These are phyloP conservation scores for Saccharomyces uvarum DNA, from an alignment of 1,139 yeast species.

Conservation along the genomic window DNA sequence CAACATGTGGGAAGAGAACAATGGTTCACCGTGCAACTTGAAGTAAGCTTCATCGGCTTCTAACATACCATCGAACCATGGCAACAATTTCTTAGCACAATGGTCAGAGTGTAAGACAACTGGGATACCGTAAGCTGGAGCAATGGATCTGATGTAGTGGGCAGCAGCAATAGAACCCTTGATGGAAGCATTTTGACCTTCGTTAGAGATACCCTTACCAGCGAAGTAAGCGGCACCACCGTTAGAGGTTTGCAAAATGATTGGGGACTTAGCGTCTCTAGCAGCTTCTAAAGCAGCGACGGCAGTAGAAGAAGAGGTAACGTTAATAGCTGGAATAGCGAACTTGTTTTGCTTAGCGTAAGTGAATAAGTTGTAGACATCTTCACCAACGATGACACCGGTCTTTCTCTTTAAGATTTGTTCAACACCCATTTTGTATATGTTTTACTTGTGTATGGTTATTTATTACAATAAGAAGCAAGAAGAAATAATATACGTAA, in stretches of 20 bases:
- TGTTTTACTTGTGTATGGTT: not conserved
- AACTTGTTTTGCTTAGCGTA: conserved; percentile 90
- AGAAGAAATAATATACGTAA: not conserved
- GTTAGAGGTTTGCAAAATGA: conserved; percentile 92
- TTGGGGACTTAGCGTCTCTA: conserved; percentile 91
- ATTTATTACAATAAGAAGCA: not conserved
- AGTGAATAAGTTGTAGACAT: conserved; percentile 84
- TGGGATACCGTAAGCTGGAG: conserved; percentile 95
- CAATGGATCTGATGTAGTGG: conserved; percentile 91
- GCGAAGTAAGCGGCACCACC: conserved; percentile 99
- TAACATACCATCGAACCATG: conserved; percentile 98
- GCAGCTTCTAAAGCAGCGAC: conserved; percentile 98
- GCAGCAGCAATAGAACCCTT: conserved; percentile 97
- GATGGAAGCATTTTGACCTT: conserved; percentile 88
- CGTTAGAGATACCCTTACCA: conserved; percentile 96
- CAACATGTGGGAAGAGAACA: conserved; percentile 98
- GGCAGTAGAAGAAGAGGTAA: conserved; percentile 94
- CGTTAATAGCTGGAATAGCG: conserved; percentile 98
- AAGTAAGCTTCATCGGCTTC: conserved; percentile 92
- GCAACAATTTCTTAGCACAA: conserved; percentile 96
- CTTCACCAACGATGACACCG: conserved; percentile 99
- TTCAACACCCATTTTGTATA: conserved; percentile 39
- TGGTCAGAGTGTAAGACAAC: conserved; percentile 97
- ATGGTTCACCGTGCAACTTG: conserved; percentile 81
- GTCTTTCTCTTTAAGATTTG: conserved; percentile 80